Conservation (phyloP, 306 rosid species). For the Fragaria vesca region DNA sequence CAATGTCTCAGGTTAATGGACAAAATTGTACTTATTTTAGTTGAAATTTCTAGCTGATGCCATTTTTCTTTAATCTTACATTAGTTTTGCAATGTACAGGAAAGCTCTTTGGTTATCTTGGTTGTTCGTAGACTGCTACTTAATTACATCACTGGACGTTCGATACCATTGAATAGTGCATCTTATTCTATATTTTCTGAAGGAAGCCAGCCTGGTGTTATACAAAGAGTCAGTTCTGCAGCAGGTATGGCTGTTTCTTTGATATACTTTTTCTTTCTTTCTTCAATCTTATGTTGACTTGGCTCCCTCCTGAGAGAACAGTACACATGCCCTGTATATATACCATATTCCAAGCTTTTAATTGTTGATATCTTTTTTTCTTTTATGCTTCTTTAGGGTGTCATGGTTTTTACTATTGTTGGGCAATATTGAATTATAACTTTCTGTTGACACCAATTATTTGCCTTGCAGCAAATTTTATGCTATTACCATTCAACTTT, state of each 20-base stretch:
- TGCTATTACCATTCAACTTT: slow-evolving; percentile 77
- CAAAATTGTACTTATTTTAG: slow-evolving; percentile 27
- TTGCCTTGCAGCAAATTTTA: slow-evolving; percentile 76
- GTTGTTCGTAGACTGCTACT: slow-evolving; percentile 72
- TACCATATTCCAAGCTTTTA: background rate
- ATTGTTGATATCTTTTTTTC: background rate
- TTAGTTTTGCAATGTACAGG: slow-evolving; percentile 56
- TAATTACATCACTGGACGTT: slow-evolving; percentile 59
- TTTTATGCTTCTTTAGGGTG: background rate
- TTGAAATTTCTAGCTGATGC: slow-evolving; percentile 14
- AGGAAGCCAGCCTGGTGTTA: slow-evolving; percentile 80
- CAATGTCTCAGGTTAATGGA: slow-evolving; percentile 82
- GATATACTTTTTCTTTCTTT: background rate
- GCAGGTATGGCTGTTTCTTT: slow-evolving; percentile 60
- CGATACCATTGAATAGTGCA: slow-evolving; percentile 48
- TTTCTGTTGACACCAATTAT: slow-evolving; percentile 22
- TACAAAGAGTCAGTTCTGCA: slow-evolving; percentile 94
- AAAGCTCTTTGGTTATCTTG: slow-evolving; percentile 60
- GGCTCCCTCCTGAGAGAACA: background rate
- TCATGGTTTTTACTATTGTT: background rate
- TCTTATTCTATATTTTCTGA: slow-evolving; percentile 73
- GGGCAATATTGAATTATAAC: slow-evolving; percentile 15
- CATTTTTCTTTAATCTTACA: slow-evolving; percentile 30
- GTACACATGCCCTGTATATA: background rate
- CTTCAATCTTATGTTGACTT: background rate